These are phyloP conservation scores for Phlyctochytrium planicorne DNA, from an alignment of 192 early-diverging fungal genomes.

Conservation along the genomic window DNA sequence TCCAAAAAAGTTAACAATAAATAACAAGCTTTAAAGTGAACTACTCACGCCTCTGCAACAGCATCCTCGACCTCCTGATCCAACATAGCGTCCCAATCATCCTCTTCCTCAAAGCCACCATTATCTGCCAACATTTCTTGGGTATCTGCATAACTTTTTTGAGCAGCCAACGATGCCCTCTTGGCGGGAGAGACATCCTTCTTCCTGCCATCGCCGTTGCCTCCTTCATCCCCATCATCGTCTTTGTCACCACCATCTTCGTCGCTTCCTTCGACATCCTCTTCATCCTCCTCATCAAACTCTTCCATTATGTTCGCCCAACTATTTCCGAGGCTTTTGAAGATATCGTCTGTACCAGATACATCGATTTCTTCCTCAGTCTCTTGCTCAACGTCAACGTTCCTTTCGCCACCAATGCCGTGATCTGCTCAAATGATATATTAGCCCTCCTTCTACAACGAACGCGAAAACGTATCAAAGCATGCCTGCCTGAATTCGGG, in stretches of 20 bases:
- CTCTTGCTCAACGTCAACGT: neutral
- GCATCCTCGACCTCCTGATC: no score
- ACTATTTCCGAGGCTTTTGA: conserved; percentile 10
- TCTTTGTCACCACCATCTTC: conserved; percentile 20
- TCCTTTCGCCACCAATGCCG: neutral
- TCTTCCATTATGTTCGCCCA: conserved; percentile 26
- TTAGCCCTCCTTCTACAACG: neutral
- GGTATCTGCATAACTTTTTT: conserved; percentile 28
- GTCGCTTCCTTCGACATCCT: conserved; percentile 16
- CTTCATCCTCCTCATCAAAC: conserved; percentile 10
- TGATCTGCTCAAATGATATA: neutral
- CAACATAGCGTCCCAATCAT: conserved; percentile 39
- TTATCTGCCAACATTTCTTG: conserved; percentile 30
- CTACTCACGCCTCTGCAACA: no score
- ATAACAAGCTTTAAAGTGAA: no score
- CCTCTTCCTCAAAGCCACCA: conserved; percentile 38
- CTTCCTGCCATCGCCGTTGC: conserved; percentile 47
- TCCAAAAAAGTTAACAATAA: no score
- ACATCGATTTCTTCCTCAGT: conserved; percentile 4
- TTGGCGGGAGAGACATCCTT: conserved; percentile 46
- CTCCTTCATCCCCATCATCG: conserved; percentile 38
- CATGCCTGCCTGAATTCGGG: neutral
- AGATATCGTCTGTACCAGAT: neutral
- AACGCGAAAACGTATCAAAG: neutral
- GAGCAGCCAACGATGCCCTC: conserved; percentile 45